Evolutionary conservation across 352 stramenopile species (phyloP), one percentile per base, ranked within the genome.

Genomic region (Globisporangium spiculum): DNA sequence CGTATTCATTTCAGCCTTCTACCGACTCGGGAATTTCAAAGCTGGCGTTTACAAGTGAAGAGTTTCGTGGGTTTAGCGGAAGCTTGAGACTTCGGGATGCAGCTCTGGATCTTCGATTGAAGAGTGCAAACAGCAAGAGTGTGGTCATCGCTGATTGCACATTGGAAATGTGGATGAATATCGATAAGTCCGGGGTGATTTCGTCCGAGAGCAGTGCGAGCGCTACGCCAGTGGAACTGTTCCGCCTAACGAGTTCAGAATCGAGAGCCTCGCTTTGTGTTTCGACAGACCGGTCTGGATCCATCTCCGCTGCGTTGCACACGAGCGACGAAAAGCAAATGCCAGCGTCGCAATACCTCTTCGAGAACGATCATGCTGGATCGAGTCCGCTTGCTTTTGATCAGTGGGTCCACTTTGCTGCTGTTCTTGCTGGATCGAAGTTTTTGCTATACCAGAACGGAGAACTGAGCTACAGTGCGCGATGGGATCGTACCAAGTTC

Each of bases 361-460:
- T 62, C 12, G 36, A 61, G 16, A 65, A 54, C 22, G 53, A 68
- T 5, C 10, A 64, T 12, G 6, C 55, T 14, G 44, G 16, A 14
- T 3, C 38, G 22, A 36, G 14, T 1, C 18, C 14, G 20, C 50
- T 66, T 18, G 66, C 61, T 3, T 59, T 69, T 41, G 71, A 69
- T 22, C 52, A 83, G 41, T 92, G 83, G 83, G 27, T 79, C 24
- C 83, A 92, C 66, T 53, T 90, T 16, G 75, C 76, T n/a, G 26
- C 90, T 18, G 79, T 92, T 0, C 73, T 83, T 41, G 75, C 72
- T 48, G 79, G 78, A 1, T 79, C 73, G 0, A 80, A 63, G 36
- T 34, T 82, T 0, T 54, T 46, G 24, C 10, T 89, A 2, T 79
- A 81, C n/a, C 74, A 76, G 46, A 79, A 89, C 59, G 86, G 82